Evolutionary conservation across 176 grass and related monocot species (phyloP).

Genomic region (Thinopyrum elongatum): DNA sequence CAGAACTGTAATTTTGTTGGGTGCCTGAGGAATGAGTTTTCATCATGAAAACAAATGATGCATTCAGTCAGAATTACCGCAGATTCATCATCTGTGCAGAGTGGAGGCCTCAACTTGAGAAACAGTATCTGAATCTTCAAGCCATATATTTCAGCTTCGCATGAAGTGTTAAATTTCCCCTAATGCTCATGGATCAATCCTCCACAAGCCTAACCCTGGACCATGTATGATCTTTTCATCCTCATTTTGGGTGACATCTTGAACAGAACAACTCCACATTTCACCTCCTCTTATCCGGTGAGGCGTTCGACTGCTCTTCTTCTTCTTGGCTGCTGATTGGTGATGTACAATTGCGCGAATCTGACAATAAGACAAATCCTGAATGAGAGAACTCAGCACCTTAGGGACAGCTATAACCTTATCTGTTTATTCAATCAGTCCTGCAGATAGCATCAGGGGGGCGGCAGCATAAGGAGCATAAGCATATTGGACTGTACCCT

Average conservation of each 20-base stretch:
- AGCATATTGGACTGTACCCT: slow-evolving; percentile 11
- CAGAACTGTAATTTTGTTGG: neutral
- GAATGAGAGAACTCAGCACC: neutral
- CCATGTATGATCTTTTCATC: neutral
- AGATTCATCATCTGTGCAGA: neutral
- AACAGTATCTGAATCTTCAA: neutral
- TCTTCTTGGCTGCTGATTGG: neutral
- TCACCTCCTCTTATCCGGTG: neutral
- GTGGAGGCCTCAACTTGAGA: neutral
- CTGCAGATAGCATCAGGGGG: slow-evolving; percentile 23
- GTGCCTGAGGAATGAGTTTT: neutral
- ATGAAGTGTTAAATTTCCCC: neutral
- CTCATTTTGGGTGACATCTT: neutral
- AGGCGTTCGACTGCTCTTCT: neutral
- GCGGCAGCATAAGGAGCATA: neutral
- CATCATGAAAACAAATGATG: neutral
- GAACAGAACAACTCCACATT: neutral
- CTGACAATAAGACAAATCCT: slow-evolving; percentile 2
- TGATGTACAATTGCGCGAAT: neutral
- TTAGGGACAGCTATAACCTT: neutral
- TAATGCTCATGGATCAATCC: neutral
- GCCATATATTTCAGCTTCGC: neutral
- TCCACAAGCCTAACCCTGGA: neutral
- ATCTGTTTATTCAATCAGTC: neutral
- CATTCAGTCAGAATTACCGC: neutral